Percentiles rank a stretch among this genome's conserved stretches.
These are phyloP conservation scores for Podospora pseudocomata DNA, from an alignment of 495 filamentous ascomycete species.

Conservation along the genomic window DNA sequence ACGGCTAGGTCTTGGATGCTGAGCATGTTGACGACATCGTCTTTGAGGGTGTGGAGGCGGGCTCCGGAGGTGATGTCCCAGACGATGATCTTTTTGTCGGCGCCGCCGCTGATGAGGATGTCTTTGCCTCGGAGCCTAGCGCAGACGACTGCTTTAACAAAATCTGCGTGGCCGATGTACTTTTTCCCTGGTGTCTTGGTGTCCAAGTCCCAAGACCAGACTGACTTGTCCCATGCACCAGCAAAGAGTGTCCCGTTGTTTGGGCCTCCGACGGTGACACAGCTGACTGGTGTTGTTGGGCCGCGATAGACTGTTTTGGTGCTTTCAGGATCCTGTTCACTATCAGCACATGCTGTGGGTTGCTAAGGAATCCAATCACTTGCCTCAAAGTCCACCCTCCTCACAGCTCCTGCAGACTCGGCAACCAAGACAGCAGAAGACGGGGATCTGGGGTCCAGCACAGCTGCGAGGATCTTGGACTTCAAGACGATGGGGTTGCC, in stretches of 20 bases:
- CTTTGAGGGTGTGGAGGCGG: conserved; percentile 68
- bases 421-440: conserved; percentile 67
- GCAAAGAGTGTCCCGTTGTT: conserved; percentile 63
- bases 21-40: conserved; percentile 59
- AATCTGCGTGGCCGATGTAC: conserved; percentile 82
- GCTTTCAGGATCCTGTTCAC: conserved; percentile 30
- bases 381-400: conserved; percentile 71
- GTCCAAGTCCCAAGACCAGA: conserved; percentile 75
- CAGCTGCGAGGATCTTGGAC: conserved; percentile 79
- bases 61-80: conserved; percentile 69
- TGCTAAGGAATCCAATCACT: conserved; percentile 34
- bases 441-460: conserved; percentile 60
- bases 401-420: conserved; percentile 74
- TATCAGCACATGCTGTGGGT: neutral
- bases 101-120: conserved; percentile 76
- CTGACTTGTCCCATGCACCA: conserved; percentile 87
- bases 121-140: conserved; percentile 54
- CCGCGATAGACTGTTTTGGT: conserved; percentile 58
- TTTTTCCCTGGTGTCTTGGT: conserved; percentile 50
- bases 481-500: conserved; percentile 75
- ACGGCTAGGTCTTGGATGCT: conserved; percentile 71
- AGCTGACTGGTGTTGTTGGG: conserved; percentile 74
- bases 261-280: conserved; percentile 62
- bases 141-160: conserved; percentile 73
- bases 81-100: conserved; percentile 80